Base-by-base conservation (phyloP, 768 basidiomycete species). In the Candolleomyces efflorescens region DNA sequence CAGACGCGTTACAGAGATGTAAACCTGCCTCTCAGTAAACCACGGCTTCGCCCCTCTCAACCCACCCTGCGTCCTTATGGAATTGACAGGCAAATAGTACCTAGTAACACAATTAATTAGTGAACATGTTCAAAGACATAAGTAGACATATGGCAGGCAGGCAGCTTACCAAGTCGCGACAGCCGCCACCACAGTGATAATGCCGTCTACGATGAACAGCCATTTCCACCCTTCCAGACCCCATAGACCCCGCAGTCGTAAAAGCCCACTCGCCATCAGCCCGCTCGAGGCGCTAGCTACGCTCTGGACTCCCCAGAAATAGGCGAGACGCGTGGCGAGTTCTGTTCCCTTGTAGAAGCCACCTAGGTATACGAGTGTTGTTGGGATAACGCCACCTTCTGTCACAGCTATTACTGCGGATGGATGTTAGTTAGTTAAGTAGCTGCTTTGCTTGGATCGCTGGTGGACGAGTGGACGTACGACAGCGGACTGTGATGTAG, bases 331-430 rank as follows among this genome's bases (percentile, higher is more conserved):
- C 20, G 71, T 71, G 0, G 76, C 71, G 5, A 78, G 69, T 60
- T 80, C 78, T 0, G 74, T 76, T 23, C 77, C 68, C 38, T 73
- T 75, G 64, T 78, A 78, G 61, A 77, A 77, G 6, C 68, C 67
- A 39, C 75, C 74, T 2, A 78, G 68, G 62, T 78, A 78, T 26
- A 75, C 75, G 9, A 80, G 65, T 17, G 76, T 72, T 3, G 73
- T 70, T 3, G 73, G 73, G 3, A 72, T 75, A 11, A 75, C 75
- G 55, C 75, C 75, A 54, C 73, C 75, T 68, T 76, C 74, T 0
- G 75, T 76, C 22, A 76, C 65, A 3, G 75, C 74, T 44, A 76
- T 76, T 60, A 71, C 74, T 75, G 27, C 37, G 51, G 27, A 45
- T 26, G 45, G 2, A 46, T 20, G 6, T 22, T 11, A 24, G 48